These are phyloP conservation scores for Astrephomene gubernaculifera DNA, from an alignment of 139 green algal genomes.

Conservation along the genomic window DNA sequence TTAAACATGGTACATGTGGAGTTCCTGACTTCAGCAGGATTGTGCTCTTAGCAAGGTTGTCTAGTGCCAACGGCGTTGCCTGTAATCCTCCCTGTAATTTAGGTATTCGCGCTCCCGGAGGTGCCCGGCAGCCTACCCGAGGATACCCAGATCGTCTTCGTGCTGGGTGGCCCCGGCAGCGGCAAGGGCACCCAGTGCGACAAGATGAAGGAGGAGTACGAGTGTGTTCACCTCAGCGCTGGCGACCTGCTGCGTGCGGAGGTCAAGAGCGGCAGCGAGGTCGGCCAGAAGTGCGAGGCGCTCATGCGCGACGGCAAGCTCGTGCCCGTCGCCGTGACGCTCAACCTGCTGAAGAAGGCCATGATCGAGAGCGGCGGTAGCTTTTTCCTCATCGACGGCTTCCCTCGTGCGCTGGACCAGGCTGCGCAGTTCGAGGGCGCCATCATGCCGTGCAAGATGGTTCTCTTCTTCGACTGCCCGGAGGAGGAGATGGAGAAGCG, in stretches of 20 bases:
- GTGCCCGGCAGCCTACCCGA: slow-evolving; percentile 47
- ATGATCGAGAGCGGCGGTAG: slow-evolving; percentile 58
- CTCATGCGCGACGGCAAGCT: slow-evolving; percentile 90
- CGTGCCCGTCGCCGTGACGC: slow-evolving; percentile 77
- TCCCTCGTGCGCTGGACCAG: slow-evolving; percentile 90
- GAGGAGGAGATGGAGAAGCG: slow-evolving; percentile 88
- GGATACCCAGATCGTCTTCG: slow-evolving; percentile 59
- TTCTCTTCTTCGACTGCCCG: slow-evolving; percentile 61
- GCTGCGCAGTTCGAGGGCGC: slow-evolving; percentile 71
- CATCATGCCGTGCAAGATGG: slow-evolving; percentile 57
- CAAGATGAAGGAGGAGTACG: slow-evolving; percentile 52
- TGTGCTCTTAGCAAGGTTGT: no score
- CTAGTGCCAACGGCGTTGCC: no score
- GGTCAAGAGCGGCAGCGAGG: slow-evolving; percentile 70
- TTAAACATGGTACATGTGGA: no score
- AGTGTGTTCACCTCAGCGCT: slow-evolving; percentile 65
- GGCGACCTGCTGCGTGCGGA: slow-evolving; percentile 85
- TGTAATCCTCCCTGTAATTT: neutral
- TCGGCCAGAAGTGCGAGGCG: slow-evolving; percentile 68
- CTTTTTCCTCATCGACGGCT: slow-evolving; percentile 93
- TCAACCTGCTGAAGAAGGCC: slow-evolving; percentile 80
- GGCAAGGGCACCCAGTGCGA: slow-evolving; percentile 70
- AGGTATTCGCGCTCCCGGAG: slow-evolving; percentile 44
- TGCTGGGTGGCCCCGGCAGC: slow-evolving; percentile 62
- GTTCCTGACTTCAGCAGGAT: no score